These are phyloP conservation scores for Yamadazyma kanchanaburiensis DNA, from an alignment of 1,139 yeast species.

Conservation along the genomic window DNA sequence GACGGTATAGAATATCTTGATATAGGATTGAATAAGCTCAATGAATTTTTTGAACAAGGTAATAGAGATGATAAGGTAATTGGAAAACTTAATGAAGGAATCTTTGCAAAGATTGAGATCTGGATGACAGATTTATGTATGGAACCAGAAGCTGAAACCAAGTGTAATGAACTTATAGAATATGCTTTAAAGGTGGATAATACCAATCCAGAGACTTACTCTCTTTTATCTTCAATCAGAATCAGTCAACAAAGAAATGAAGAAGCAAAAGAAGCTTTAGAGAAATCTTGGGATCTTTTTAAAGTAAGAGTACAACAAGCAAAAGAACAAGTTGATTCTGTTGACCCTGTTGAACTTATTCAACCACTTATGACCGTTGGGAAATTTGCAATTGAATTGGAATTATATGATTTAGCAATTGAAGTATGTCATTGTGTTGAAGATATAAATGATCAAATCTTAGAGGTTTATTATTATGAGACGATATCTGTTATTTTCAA, in stretches of 20 bases:
- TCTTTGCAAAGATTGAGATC: conserved; percentile 85
- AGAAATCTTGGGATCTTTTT: conserved; percentile 73
- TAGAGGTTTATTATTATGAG: conserved; percentile 79
- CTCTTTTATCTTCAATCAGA: conserved; percentile 80
- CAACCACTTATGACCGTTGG: conserved; percentile 70
- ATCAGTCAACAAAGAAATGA: conserved; percentile 77
- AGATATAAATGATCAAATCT: conserved; percentile 77
- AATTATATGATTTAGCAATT: conserved; percentile 61
- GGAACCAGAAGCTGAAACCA: conserved; percentile 83
- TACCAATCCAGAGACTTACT: conserved; percentile 74
- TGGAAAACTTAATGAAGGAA: conserved; percentile 64
- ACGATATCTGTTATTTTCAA: conserved; percentile 69
- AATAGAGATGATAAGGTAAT: conserved; percentile 31
- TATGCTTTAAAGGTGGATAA: conserved; percentile 61
- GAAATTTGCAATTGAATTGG: conserved; percentile 75
- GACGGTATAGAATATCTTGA: conserved; percentile 70
- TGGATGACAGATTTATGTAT: conserved; percentile 99
- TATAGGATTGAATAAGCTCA: conserved; percentile 57
- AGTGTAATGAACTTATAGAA: conserved; percentile 71
- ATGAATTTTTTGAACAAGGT: conserved; percentile 30
- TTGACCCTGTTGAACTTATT: conserved; percentile 43
- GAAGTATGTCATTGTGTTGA: conserved; percentile 59
- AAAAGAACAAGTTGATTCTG: conserved; percentile 39
- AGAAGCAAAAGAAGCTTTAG: conserved; percentile 71
- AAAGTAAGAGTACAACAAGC: conserved; percentile 45